Percentiles rank a stretch among this genome's conserved stretches.
Evolutionary conservation across 805 yeast genomes (phyloP).

Genomic region (Cyberlindnera suaveolens): DNA sequence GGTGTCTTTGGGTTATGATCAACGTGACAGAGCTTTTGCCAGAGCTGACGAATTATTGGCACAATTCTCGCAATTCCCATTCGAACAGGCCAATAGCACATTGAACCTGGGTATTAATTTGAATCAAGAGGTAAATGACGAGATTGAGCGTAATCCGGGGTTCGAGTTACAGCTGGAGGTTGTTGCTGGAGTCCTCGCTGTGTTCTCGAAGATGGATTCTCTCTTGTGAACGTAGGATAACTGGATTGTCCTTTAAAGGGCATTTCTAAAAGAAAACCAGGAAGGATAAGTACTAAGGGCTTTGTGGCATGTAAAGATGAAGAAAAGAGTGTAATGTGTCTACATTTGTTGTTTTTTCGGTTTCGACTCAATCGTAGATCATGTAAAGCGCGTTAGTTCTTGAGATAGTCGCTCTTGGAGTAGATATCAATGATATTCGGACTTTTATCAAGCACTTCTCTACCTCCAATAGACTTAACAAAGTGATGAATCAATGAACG

Average conservation of each 20-base stretch:
- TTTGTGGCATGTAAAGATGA: background rate
- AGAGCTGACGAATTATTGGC: conserved; percentile 88
- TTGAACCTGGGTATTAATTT: conserved; percentile 71
- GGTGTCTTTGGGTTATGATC: conserved; percentile 70
- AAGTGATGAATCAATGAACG: conserved; percentile 41
- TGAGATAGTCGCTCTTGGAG: conserved; percentile 10
- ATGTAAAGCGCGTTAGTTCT: background rate
- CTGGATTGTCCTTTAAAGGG: no score
- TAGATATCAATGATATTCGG: conserved; percentile 8
- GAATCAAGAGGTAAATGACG: conserved; percentile 37
- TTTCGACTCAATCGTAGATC: background rate
- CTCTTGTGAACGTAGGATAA: conserved; percentile 39
- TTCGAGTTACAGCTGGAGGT: conserved; percentile 73
- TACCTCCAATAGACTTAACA: conserved; percentile 25
- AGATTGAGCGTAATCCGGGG: conserved; percentile 33
- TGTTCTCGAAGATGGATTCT: conserved; percentile 89
- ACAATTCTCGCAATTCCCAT: conserved; percentile 84
- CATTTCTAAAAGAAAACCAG: no score
- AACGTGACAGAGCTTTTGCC: conserved; percentile 85
- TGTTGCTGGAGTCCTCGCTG: conserved; percentile 86
- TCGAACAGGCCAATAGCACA: conserved; percentile 51
- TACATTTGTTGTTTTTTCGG: no score
- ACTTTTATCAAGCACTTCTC: conserved; percentile 5
- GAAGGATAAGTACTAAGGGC: no score
- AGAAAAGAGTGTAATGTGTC: background rate